Conservation (phyloP, 768 basidiomycete genomes). For the Lactarius sp. region DNA sequence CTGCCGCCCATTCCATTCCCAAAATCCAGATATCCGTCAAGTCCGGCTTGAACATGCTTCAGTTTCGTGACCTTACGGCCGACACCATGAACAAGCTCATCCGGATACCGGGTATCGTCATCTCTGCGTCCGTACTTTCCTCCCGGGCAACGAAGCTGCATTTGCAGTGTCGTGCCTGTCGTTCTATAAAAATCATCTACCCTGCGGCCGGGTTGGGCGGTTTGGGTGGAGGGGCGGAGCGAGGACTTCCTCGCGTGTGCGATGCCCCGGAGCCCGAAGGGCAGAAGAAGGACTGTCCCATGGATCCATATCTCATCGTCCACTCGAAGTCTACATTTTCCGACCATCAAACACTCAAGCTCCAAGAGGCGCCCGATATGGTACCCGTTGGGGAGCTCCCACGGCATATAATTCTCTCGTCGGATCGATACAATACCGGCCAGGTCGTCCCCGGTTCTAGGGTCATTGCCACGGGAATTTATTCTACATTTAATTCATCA, state of each 20-base stretch:
- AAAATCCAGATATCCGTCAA: slow-evolving; percentile 83
- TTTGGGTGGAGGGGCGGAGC: slow-evolving; percentile 79
- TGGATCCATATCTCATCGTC: slow-evolving; percentile 94
- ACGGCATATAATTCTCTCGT: slow-evolving; percentile 87
- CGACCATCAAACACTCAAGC: slow-evolving; percentile 93
- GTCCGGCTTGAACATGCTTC: slow-evolving; percentile 89
- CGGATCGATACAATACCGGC: slow-evolving; percentile 86
- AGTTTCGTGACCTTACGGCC: slow-evolving; percentile 91
- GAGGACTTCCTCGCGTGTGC: slow-evolving; percentile 82
- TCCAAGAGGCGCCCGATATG: slow-evolving; percentile 99
- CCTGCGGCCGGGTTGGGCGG: slow-evolving; percentile 79
- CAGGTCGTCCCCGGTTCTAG: slow-evolving; percentile 95
- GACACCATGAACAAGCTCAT: slow-evolving; percentile 95
- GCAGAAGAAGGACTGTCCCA: slow-evolving; percentile 90
- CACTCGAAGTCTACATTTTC: slow-evolving; percentile 93
- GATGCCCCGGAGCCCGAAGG: slow-evolving; percentile 75
- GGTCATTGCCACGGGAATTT: slow-evolving; percentile 92
- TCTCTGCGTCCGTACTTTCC: slow-evolving; percentile 90
- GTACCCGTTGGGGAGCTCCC: slow-evolving; percentile 98
- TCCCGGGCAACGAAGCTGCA: slow-evolving; percentile 90
- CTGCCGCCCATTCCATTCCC: slow-evolving; percentile 42
- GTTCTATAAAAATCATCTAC: slow-evolving; percentile 70
- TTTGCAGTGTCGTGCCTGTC: slow-evolving; percentile 89
- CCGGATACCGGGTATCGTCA: slow-evolving; percentile 95
- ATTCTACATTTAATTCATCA: slow-evolving; percentile 89